These are phyloP conservation scores for Lactarius sanguifluus DNA, from an alignment of 768 basidiomycete species.

Conservation along the genomic window DNA sequence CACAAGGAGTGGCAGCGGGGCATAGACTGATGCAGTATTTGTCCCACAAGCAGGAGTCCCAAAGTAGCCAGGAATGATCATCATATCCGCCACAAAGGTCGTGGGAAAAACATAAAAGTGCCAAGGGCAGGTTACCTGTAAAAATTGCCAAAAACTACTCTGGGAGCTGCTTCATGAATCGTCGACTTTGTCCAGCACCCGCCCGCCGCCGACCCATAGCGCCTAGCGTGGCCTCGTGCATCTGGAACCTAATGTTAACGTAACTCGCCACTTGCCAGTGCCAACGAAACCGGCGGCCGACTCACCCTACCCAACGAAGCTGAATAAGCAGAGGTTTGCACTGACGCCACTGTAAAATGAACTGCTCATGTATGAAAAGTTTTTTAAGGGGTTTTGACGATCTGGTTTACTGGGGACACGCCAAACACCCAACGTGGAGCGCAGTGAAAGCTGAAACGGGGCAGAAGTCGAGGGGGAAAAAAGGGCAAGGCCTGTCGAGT, in stretches of 20 bases:
- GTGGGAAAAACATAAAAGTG: too few relatives aligned
- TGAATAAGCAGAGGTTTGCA: neutral
- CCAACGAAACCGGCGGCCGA: slow-evolving; percentile 4
- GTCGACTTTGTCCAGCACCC: neutral
- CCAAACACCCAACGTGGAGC: neutral
- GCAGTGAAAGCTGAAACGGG: neutral
- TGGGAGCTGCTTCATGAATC: neutral
- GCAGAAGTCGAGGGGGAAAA: neutral
- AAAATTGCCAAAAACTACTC: neutral
- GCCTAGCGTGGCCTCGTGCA: neutral
- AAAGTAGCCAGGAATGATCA: too few relatives aligned
- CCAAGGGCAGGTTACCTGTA: neutral
- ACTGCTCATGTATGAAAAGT: neutral
- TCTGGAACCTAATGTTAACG: neutral
- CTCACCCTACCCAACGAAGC: neutral
- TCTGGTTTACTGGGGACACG: neutral
- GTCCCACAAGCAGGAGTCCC: too few relatives aligned
- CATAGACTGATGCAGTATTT: too few relatives aligned
- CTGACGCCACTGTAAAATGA: neutral
- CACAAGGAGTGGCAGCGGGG: too few relatives aligned
- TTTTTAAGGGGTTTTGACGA: neutral
- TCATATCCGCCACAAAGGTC: neutral
- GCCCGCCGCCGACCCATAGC: neutral
- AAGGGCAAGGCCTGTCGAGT: neutral
- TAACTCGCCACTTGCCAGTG: neutral